Base-by-base conservation (phyloP, 139 green algal species). In the Closterium sp. region DNA sequence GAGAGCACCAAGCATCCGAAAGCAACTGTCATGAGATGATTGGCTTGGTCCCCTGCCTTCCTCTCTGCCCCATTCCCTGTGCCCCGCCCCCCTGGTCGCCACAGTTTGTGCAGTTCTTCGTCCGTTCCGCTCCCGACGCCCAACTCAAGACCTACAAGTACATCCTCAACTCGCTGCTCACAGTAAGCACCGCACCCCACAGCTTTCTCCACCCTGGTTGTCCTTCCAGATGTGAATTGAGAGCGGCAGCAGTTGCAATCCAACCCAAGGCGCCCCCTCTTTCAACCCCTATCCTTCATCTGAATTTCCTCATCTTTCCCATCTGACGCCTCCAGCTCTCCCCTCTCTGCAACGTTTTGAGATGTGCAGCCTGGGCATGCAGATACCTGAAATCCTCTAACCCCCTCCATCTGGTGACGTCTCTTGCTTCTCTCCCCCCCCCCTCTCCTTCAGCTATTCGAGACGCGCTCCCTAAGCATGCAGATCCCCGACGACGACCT, bases 401-500 rank as follows among this genome's bases (percentile, higher is more conserved):
- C 0, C 55, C 55, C 55, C 55, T 76, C 55, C 55, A 76, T 76
- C n/a, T n/a, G n/a, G n/a, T n/a, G n/a, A 28, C 55, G 12, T 28
- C 25, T 25, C 55, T 76, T 28, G n/a, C n/a, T n/a, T 19, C 55
- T 12, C 55, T 76, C 43, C 38, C 19, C 4, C 38, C 38, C 4
- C 19, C 38, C 12, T 10, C 19, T 8, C 38, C 21, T 69, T 12
- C 43, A 69, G 43, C 43, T 69, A 1, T 69, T 69, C 23, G 43
- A 69, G 43, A 69, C 43, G 12, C 21, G 3, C 12, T 69, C 43
- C 1, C 8, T 69, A 16, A 69, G 43, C 43, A 69, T 28, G 38
- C 66, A 84, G 0, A 76, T 96, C 6, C 5, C 88, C 36, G 94
- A 95, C 84, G 43, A 32, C 66, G 95, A 89, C 2, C 88, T 96